phyloP scores from a whole-genome alignment of 177 flowering plant species.

The Tripterygium wilfordii region DNA sequence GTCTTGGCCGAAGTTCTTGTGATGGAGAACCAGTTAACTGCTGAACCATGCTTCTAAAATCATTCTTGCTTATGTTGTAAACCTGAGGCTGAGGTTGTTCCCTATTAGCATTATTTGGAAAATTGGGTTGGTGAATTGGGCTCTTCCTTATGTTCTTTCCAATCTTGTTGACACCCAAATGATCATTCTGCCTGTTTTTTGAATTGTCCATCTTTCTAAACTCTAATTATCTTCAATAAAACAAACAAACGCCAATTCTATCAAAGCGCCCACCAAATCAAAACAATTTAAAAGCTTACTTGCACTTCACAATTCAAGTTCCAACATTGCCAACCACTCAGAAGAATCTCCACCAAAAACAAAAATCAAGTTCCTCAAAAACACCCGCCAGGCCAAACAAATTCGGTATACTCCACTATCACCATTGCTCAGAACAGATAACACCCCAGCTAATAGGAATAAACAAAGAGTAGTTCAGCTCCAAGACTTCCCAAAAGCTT shows the following conservation, averaged over 20 bases:
- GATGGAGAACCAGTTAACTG: constrained; percentile 94
- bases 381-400: not conserved
- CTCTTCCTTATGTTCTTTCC: constrained; percentile 90
- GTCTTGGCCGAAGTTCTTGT: constrained; percentile 56
- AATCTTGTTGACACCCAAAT: constrained; percentile 81
- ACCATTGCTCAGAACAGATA: too few relatives aligned
- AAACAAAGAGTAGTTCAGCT: not conserved
- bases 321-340: not conserved
- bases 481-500: too few relatives aligned
- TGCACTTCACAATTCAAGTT: constrained; percentile 5
- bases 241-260: not conserved
- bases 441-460: not conserved
- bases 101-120: constrained; percentile 31
- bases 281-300: constrained; percentile 9
- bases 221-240: not conserved
- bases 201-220: constrained; percentile 46
- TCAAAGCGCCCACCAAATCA: too few relatives aligned
- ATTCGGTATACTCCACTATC: too few relatives aligned
- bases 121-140: constrained; percentile 80
- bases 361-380: too few relatives aligned
- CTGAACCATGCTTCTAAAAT: constrained; percentile 83
- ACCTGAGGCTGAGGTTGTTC: constrained; percentile 90
- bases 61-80: constrained; percentile 92
- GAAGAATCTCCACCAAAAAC: too few relatives aligned
- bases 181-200: constrained; percentile 53